Percentiles rank a stretch among this genome's conserved stretches.
phyloP scores from a whole-genome alignment of 306 rosid genomes.

The Trichosanthes truncata region DNA sequence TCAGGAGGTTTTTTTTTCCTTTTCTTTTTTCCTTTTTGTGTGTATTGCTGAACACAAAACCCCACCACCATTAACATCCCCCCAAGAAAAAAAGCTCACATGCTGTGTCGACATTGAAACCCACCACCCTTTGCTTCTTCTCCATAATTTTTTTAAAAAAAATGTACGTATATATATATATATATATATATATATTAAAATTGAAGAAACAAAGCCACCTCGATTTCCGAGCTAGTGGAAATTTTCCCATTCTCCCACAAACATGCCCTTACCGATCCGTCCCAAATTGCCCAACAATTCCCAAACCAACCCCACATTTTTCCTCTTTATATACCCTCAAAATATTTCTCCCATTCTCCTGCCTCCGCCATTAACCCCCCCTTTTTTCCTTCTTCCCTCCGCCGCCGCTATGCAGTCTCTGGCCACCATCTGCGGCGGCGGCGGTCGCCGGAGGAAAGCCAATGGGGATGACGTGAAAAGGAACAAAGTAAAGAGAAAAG shows the following conservation, averaged over 20 bases:
- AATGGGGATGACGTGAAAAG: no score
- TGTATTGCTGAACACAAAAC: neutral
- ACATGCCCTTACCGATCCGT: slow-evolving; percentile 1
- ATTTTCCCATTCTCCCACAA: neutral
- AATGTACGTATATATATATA: neutral
- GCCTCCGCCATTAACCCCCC: slow-evolving; percentile 19
- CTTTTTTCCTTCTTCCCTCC: neutral
- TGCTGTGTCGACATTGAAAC: neutral
- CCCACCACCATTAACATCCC: slow-evolving; percentile 6
- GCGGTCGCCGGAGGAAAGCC: neutral
- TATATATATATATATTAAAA: neutral
- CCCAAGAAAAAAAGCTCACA: neutral
- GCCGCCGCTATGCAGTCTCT: neutral
- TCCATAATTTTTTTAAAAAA: neutral
- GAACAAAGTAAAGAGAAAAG: no score
- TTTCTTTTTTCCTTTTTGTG: neutral
- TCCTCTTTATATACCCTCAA: slow-evolving; percentile 74
- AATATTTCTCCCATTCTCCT: slow-evolving; percentile 31
- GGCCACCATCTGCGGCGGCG: slow-evolving; percentile 13
- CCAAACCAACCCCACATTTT: neutral
- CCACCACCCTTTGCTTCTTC: neutral
- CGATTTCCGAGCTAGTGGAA: neutral
- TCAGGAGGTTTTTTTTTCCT: no score
- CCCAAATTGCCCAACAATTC: neutral
- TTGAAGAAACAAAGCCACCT: neutral